Conservation (phyloP, 2,329 filamentous ascomycete genomes). For the Aspergillus sp. region DNA sequence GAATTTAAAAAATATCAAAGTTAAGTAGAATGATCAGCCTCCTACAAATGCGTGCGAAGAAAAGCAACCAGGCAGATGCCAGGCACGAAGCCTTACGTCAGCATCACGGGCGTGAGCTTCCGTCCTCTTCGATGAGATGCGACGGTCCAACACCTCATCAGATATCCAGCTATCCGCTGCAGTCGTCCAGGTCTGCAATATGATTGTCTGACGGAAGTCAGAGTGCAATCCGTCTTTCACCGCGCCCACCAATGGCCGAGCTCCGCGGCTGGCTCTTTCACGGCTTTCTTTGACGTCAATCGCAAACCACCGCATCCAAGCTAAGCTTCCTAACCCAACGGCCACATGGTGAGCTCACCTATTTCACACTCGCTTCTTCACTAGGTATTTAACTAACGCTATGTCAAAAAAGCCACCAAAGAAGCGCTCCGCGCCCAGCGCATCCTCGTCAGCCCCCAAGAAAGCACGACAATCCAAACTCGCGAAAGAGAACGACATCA, state of each 20-base stretch:
- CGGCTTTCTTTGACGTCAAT: conserved; percentile 9
- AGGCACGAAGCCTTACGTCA: conserved; percentile 26
- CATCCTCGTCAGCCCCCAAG: conserved; percentile 33
- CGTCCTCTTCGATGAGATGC: conserved; percentile 12
- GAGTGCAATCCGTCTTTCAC: background rate
- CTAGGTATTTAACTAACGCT: background rate
- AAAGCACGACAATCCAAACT: conserved; percentile 73
- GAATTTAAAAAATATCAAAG: background rate
- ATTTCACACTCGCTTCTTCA: background rate
- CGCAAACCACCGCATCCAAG: background rate
- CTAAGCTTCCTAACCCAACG: background rate
- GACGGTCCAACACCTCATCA: background rate
- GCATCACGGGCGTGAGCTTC: conserved; percentile 18
- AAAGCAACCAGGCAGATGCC: background rate
- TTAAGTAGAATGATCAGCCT: background rate
- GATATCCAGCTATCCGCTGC: background rate
- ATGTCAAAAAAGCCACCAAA: conserved; percentile 33
- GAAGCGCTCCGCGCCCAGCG: conserved; percentile 31
- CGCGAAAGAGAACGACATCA: conserved; percentile 86
- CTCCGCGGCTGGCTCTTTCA: background rate
- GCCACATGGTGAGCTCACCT: conserved; percentile 20
- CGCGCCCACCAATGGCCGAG: conserved; percentile 2
- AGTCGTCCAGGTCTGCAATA: background rate
- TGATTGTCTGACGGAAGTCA: background rate
- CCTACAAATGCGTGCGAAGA: background rate